Evolutionary conservation across 495 filamentous ascomycete genomes (phyloP), one percentile per base, ranked within the genome.

Genomic region (Pyrenula massariospora): DNA sequence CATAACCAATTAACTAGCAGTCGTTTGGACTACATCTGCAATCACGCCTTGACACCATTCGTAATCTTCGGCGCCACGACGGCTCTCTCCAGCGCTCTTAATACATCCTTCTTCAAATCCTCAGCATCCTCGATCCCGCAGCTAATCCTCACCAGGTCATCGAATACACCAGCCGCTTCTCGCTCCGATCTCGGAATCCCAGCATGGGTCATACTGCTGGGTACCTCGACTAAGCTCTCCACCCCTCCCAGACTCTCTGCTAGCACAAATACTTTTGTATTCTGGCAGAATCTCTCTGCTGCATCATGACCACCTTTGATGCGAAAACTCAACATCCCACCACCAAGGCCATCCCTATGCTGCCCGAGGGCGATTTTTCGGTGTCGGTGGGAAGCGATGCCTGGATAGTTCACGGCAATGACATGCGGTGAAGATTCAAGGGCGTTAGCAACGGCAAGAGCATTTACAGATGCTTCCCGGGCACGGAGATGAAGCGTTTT

Each of bases 401-500:
- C 93, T 2, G 93, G 93, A 73, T 99, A 99, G 72, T 97, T 96
- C 67, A 99, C 93, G 8, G 81, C 73, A 57, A 91, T 77, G 61
- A 95, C 89, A 65, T 92, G 77, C 3, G 85, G 84, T n/a, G 87
- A 93, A 12, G 79, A 70, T 62, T 90, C 85, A 19, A 99, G 83
- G 12, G 86, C 82, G 22, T 74, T 60, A 10, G 94, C 91, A 49
- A 99, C 80, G 24, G 81, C 76, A 2, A 80, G 83, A 22, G 91
- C 93, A 70, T 97, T 97, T 57, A 73, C 76, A 56, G 80, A 85
- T 2, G 94, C 88, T 67, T 94, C 88, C 51, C 84, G 81, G 2
- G 88, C 93, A 54, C 93, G 88, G 25, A 99, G 77, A 72, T 99
- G 93, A 25, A 99, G 82, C 3, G 93, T 99, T 77, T 99, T 99